Evolutionary conservation across 768 basidiomycete species (phyloP).

Genomic region (Cyathus striatus): DNA sequence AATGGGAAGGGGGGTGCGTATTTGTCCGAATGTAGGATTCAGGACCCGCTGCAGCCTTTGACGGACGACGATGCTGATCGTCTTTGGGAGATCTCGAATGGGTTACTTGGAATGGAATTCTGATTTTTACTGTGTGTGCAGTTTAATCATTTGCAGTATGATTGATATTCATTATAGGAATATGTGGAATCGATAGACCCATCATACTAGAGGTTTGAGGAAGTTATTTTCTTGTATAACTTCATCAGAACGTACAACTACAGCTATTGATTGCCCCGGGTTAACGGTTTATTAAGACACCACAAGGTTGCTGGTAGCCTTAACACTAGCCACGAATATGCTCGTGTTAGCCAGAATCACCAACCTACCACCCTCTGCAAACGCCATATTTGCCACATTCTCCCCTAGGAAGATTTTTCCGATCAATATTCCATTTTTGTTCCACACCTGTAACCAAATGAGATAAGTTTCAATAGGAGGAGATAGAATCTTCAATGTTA

Average conservation of each 20-base stretch:
- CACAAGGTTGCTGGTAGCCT: no score
- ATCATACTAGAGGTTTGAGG: no score
- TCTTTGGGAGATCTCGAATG: not conserved
- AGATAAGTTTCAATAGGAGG: not conserved
- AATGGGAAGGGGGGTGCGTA: not conserved
- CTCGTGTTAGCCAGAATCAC: constrained; percentile 43
- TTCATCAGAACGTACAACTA: no score
- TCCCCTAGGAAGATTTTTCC: constrained; percentile 59
- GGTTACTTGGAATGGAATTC: not conserved
- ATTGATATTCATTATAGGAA: no score
- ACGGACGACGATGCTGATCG: not conserved
- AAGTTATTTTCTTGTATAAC: no score
- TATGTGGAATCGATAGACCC: no score
- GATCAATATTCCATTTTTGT: constrained; percentile 42
- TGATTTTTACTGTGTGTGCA: no score
- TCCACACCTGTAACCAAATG: constrained; percentile 28
- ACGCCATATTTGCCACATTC: constrained; percentile 39
- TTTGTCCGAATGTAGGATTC: not conserved
- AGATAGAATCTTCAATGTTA: constrained; percentile 14
- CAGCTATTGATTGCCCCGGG: no score
- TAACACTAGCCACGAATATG: constrained; percentile 42
- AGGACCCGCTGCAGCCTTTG: not conserved
- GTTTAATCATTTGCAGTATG: no score
- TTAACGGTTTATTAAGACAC: no score
- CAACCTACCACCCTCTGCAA: constrained; percentile 35